Base-by-base conservation (phyloP, 805 yeast species). In the Candida odintsovae region DNA sequence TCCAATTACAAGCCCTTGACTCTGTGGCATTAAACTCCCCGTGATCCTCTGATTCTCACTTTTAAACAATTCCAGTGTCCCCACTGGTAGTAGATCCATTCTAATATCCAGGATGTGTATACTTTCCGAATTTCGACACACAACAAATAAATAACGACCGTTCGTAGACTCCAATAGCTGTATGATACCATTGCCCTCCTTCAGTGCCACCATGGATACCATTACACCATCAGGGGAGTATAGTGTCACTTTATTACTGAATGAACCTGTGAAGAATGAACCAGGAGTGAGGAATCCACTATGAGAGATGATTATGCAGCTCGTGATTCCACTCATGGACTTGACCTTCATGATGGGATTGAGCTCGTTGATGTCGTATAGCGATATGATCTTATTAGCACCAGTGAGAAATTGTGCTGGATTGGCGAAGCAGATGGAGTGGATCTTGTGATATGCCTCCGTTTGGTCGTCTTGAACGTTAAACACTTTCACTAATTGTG, bases 61-160 rank as follows among this genome's bases (percentile, higher is more conserved):
- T 1, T 23, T 4, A 21, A 55, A 47, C 0, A 41, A 26, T 4
- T 47, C 43, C 6, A 54, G 42, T 31, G 39, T 39, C 1, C 50
- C 54, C 23, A 53, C 47, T 35, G 39, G 38, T 12, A 43, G n/a
- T 7, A 60, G 26, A 15, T 47, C 53, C 68, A 65, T 61, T 25
- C 77, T 48, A 3, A 54, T 35, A 46, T 72, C 77, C 12, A 69
- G 45, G 3, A 71, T 54, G 6, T 62, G 62, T 20, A 72, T 66
- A 2, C 16, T 38, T 20, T 52, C 44, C 9, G 63, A 48, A 29
- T 61, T 56, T 28, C 77, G 54, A 28, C 63, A 55, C 1, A 69
- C 23, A 1, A 60, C 59, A 45, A 61, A 72, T 6, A 69, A 18
- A 43, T 62, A 71, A 35, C 62, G 64, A 5, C 67, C 71, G 53